These are phyloP conservation scores for Neurospora hispaniola DNA, from an alignment of 495 filamentous ascomycete genomes.

Conservation along the genomic window DNA sequence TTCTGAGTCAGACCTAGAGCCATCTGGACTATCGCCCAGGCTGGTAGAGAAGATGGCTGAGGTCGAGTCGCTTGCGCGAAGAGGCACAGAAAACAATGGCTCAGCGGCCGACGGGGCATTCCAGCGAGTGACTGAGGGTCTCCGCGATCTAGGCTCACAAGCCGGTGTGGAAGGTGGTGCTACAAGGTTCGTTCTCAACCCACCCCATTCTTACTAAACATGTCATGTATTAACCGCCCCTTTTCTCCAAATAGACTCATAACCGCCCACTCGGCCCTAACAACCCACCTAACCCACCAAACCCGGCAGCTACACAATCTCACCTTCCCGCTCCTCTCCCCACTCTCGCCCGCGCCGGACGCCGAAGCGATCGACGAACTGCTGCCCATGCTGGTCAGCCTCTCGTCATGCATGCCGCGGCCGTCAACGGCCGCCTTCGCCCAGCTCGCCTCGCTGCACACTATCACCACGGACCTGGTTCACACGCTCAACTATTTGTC, in stretches of 20 bases:
- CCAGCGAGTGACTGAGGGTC: conserved; percentile 55
- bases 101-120: conserved; percentile 59
- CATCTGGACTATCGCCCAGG: conserved; percentile 57
- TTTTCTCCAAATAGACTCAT: conserved; percentile 49
- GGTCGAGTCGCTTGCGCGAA: conserved; percentile 61
- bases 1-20: conserved; percentile 63
- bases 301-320: conserved; percentile 73
- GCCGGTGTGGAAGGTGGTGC: conserved; percentile 69
- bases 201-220: background rate
- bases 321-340: conserved; percentile 59
- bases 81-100: conserved; percentile 63
- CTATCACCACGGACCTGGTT: conserved; percentile 66
- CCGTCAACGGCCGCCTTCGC: conserved; percentile 41
- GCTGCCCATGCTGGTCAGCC: conserved; percentile 48
- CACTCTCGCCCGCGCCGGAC: conserved; percentile 40
- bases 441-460: conserved; percentile 49
- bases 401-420: conserved; percentile 45
- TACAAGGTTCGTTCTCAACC: conserved; percentile 47
- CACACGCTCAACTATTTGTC: conserved; percentile 71
- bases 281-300: conserved; percentile 76
- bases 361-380: conserved; percentile 55
- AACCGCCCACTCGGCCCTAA: conserved; percentile 76
- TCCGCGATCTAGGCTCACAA: conserved; percentile 75
- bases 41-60: conserved; percentile 67
- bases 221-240: conserved; percentile 10